Evolutionary conservation across 345 rosid genomes (phyloP).

Genomic region (Kandelia obovata): DNA sequence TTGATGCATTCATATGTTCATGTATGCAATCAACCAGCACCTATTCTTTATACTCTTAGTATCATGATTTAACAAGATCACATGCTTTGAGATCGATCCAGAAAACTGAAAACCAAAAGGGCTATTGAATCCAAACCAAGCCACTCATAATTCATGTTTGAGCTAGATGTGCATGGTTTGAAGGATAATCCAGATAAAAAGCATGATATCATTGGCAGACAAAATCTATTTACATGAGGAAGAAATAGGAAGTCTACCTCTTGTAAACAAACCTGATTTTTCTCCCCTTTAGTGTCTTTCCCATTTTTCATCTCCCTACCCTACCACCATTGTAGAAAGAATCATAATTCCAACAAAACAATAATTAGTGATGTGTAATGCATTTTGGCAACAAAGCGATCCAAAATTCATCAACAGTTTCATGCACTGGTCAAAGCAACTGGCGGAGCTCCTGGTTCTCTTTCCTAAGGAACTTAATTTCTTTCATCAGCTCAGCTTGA

Average conservation of each 20-base stretch:
- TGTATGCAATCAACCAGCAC: too few relatives aligned
- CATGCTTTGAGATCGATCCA: too few relatives aligned
- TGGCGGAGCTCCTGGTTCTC: conserved; percentile 83
- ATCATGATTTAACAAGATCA: too few relatives aligned
- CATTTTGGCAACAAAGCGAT: conserved; percentile 4
- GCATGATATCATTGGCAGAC: neutral
- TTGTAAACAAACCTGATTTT: neutral
- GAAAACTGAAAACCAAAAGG: too few relatives aligned
- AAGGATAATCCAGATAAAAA: too few relatives aligned
- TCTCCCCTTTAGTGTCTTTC: neutral
- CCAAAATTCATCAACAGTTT: conserved; percentile 1
- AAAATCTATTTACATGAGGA: conserved; percentile 20
- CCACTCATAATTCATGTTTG: too few relatives aligned
- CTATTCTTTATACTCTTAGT: too few relatives aligned
- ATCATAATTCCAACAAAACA: conserved; percentile 3
- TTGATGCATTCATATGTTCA: too few relatives aligned
- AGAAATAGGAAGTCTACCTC: conserved; percentile 6
- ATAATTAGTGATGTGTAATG: neutral
- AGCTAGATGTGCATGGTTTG: too few relatives aligned
- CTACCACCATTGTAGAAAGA: conserved; percentile 6
- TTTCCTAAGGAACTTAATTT: conserved; percentile 63
- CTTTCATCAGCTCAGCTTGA: conserved; percentile 80
- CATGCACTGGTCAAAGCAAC: conserved; percentile 42
- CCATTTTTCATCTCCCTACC: neutral
- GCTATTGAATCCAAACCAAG: too few relatives aligned